These are phyloP conservation scores for Isabelozyma pseudorhagii DNA, from an alignment of 805 yeast species.

Conservation along the genomic window DNA sequence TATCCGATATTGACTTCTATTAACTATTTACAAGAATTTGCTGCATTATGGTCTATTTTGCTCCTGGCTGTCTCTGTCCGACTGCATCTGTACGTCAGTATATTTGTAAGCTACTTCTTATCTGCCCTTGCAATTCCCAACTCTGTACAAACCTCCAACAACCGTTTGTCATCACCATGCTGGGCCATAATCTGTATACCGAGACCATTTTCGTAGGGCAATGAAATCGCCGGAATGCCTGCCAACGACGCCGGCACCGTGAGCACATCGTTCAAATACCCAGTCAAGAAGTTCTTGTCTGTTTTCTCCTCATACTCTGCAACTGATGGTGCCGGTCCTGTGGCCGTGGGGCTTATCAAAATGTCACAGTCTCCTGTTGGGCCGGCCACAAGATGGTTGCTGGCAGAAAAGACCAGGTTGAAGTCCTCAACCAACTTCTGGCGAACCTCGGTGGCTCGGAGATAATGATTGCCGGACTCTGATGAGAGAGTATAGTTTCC, in stretches of 20 bases:
- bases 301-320: slow-evolving; percentile 37
- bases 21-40: too few relatives aligned
- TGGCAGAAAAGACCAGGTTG: slow-evolving; percentile 54
- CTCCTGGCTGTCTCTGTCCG: too few relatives aligned
- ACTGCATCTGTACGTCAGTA: too few relatives aligned
- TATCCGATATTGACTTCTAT: too few relatives aligned
- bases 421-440: slow-evolving; percentile 60
- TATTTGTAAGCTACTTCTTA: too few relatives aligned
- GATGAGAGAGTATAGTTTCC: slow-evolving; percentile 87
- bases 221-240: slow-evolving; percentile 80
- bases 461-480: slow-evolving; percentile 69
- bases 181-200: slow-evolving; percentile 88
- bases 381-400: slow-evolving; percentile 32
- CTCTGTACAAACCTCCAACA: slow-evolving; percentile 33
- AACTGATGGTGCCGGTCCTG: slow-evolving; percentile 52
- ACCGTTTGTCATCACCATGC: slow-evolving; percentile 70
- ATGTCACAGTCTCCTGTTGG: slow-evolving; percentile 51
- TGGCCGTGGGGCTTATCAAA: slow-evolving; percentile 70
- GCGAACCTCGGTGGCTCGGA: slow-evolving; percentile 71
- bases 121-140: too few relatives aligned
- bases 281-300: slow-evolving; percentile 47
- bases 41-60: too few relatives aligned
- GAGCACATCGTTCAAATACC: slow-evolving; percentile 77
- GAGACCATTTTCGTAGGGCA: slow-evolving; percentile 57
- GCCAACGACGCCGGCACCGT: slow-evolving; percentile 91